These are phyloP conservation scores for Termitomyces sp. DNA, from an alignment of 768 basidiomycete genomes.

Conservation along the genomic window DNA sequence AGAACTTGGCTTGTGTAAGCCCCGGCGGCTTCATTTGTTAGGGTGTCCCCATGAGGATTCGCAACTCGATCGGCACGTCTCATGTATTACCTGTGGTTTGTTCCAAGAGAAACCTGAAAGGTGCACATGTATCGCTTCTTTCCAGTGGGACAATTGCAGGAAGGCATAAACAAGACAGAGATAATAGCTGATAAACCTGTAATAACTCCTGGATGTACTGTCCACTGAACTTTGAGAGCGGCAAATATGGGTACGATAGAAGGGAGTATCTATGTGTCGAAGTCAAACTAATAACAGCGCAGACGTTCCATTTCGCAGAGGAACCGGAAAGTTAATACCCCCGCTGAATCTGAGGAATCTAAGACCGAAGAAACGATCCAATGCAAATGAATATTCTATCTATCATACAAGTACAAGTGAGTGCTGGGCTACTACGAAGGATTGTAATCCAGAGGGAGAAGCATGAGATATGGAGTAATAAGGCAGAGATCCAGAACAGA, in stretches of 20 bases:
- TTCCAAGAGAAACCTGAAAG: not conserved
- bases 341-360: no score
- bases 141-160: not conserved
- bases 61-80: not conserved
- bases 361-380: not conserved
- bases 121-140: not conserved
- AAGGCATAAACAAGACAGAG: not conserved
- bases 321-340: not conserved
- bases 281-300: no score
- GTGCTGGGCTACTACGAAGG: not conserved
- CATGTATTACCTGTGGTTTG: not conserved
- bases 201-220: not conserved
- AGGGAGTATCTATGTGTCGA: no score
- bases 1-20: not conserved
- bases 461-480: not conserved
- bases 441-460: not conserved
- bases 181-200: not conserved
- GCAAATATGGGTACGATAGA: no score
- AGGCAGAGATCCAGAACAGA: slow-evolving; percentile 1
- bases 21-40: not conserved
- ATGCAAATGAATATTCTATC: not conserved
- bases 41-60: not conserved
- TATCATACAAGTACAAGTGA: slow-evolving; percentile 4
- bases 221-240: not conserved
- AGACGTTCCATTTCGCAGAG: no score